Conservation (phyloP, 176 grass and related monocot genomes). For the Aegilops longissima region DNA sequence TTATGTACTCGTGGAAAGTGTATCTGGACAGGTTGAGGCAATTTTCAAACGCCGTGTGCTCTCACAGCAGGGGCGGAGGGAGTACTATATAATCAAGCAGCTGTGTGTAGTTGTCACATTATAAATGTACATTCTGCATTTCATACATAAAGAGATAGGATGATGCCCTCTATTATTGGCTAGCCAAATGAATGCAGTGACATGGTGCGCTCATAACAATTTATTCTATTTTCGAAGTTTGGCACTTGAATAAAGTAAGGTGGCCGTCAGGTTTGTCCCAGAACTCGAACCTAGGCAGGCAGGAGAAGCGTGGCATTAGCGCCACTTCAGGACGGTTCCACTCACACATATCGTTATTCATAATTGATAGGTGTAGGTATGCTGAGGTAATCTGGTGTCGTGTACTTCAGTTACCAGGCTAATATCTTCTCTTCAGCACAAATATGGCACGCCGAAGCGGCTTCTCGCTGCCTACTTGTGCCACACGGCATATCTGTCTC, state of each 20-base stretch:
- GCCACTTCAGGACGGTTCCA: not conserved
- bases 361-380: not conserved
- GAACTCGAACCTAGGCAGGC: not conserved
- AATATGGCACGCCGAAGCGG: not conserved
- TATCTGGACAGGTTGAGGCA: no score
- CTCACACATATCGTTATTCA: not conserved
- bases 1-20: no score
- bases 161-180: not conserved
- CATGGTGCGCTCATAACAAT: not conserved
- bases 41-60: no score
- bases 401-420: slow-evolving; percentile 1
- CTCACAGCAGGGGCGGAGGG: no score
- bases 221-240: not conserved
- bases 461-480: slow-evolving; percentile 53
- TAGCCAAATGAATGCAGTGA: not conserved
- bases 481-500: slow-evolving; percentile 89
- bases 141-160: not conserved
- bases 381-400: not conserved
- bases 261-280: not conserved
- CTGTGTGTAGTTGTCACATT: not conserved
- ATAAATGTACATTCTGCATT: not conserved
- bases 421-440: not conserved
- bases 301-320: not conserved
- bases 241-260: not conserved
- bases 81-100: not conserved